Conservation (phyloP, 257 asterid genomes). For the Solanum chilense region DNA sequence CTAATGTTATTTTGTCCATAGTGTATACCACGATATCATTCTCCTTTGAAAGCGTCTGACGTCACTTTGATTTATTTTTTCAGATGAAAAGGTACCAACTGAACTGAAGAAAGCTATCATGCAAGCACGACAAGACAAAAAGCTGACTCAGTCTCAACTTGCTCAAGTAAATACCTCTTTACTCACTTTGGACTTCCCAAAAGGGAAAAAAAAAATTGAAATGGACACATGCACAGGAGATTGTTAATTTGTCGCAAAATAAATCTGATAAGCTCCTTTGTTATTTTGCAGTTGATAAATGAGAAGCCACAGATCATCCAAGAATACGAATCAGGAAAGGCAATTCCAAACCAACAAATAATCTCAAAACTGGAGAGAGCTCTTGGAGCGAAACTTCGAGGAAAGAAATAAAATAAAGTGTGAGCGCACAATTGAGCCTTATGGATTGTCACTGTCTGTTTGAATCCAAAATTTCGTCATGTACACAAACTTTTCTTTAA, state of each 20-base stretch:
- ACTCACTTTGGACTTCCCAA: background rate
- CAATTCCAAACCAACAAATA: constrained; percentile 61
- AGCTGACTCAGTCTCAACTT: constrained; percentile 83
- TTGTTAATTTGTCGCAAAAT: background rate
- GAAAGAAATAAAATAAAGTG: constrained; percentile 59
- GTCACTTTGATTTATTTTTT: background rate
- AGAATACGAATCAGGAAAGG: constrained; percentile 60
- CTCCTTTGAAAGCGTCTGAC: background rate
- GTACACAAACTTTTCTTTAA: constrained; percentile 13
- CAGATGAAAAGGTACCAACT: constrained; percentile 83
- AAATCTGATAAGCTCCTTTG: background rate
- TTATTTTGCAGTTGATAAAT: constrained; percentile 48
- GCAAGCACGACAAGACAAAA: constrained; percentile 84
- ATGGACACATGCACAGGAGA: background rate
- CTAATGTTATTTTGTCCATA: background rate
- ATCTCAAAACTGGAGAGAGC: constrained; percentile 81
- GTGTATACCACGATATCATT: background rate
- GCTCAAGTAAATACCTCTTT: constrained; percentile 47
- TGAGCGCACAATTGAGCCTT: background rate
- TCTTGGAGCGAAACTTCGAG: constrained; percentile 66
- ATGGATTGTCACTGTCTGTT: constrained; percentile 3
- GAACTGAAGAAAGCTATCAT: constrained; percentile 81
- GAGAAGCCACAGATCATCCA: constrained; percentile 50
- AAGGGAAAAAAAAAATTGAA: background rate
- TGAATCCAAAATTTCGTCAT: constrained; percentile 21